These are phyloP conservation scores for Ceratocystis cacaofunesta DNA, from an alignment of 2,329 filamentous ascomycete species.

Conservation along the genomic window DNA sequence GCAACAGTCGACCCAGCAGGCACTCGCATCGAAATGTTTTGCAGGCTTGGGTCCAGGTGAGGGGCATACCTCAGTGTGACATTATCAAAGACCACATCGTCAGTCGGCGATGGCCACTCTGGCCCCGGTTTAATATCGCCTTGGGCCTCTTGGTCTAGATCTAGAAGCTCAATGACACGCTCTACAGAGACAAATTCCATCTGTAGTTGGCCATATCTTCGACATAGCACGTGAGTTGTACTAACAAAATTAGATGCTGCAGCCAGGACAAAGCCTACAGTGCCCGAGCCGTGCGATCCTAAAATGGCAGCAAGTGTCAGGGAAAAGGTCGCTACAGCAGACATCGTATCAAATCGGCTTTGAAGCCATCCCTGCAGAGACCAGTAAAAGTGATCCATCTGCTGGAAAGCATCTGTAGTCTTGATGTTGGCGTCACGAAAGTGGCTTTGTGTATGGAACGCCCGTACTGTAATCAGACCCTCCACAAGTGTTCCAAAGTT, in stretches of 20 bases:
- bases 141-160: constrained; percentile 58
- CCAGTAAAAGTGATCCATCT: constrained; percentile 95
- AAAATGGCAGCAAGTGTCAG: constrained; percentile 62
- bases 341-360: constrained; percentile 60
- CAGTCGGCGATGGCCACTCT: constrained; percentile 58
- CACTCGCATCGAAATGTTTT: constrained; percentile 55
- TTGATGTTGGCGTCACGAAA: constrained; percentile 69
- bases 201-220: constrained; percentile 68
- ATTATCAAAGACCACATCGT: constrained; percentile 60
- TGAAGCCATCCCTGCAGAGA: constrained; percentile 72
- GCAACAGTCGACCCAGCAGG: constrained; percentile 47
- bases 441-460: constrained; percentile 61
- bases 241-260: constrained; percentile 54
- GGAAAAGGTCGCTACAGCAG: constrained; percentile 56
- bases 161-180: constrained; percentile 65
- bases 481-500: constrained; percentile 83
- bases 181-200: constrained; percentile 89
- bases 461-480: constrained; percentile 72
- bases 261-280: constrained; percentile 71
- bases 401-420: constrained; percentile 78
- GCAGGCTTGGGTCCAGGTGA: constrained; percentile 57
- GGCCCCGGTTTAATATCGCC: constrained; percentile 56
- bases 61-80: constrained; percentile 70
- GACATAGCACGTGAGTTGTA: constrained; percentile 59
- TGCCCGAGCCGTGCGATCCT: constrained; percentile 57